Evolutionary conservation across 2,329 filamentous ascomycete species (phyloP).

Genomic region (Grosmannia serpens): DNA sequence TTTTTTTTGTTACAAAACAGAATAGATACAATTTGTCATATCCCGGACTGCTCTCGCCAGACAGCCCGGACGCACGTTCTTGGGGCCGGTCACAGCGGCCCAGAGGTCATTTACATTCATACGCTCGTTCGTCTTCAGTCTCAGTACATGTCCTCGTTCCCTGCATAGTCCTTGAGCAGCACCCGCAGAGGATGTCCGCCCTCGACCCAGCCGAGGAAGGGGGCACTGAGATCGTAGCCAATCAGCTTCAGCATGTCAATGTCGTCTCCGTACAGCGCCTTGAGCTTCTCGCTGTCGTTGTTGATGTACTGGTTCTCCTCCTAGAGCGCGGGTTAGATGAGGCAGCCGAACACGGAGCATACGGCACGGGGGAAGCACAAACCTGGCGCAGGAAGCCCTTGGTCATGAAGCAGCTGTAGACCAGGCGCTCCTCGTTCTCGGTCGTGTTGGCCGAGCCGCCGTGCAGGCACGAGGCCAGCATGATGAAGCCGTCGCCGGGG

Average conservation of each 20-base stretch:
- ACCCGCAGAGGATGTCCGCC: constrained; percentile 12
- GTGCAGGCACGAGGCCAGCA: constrained; percentile 16
- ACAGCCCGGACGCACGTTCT: no score
- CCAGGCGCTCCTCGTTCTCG: constrained; percentile 7
- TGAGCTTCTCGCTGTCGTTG: constrained; percentile 9
- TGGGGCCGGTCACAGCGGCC: no score
- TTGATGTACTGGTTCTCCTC: constrained; percentile 16
- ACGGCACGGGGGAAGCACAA: no score
- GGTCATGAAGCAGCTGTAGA: constrained; percentile 6
- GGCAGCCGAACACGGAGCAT: background rate
- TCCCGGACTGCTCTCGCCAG: no score
- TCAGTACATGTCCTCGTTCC: constrained; percentile 6
- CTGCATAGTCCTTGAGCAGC: background rate
- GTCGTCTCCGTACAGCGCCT: constrained; percentile 3
- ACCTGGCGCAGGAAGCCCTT: constrained; percentile 5
- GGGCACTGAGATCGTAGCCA: constrained; percentile 15
- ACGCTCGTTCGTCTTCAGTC: no score
- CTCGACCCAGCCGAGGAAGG: constrained; percentile 10
- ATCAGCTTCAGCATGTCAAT: constrained; percentile 14
- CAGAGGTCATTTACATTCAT: background rate
- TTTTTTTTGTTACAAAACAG: no score
- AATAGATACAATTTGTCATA: no score
- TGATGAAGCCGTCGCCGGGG: constrained; percentile 14
- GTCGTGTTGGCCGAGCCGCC: constrained; percentile 17
- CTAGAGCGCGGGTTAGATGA: background rate